Evolutionary conservation across 306 rosid genomes (phyloP), one percentile per base, ranked within the genome.

Genomic region (Fragaria nilgerrensis): DNA sequence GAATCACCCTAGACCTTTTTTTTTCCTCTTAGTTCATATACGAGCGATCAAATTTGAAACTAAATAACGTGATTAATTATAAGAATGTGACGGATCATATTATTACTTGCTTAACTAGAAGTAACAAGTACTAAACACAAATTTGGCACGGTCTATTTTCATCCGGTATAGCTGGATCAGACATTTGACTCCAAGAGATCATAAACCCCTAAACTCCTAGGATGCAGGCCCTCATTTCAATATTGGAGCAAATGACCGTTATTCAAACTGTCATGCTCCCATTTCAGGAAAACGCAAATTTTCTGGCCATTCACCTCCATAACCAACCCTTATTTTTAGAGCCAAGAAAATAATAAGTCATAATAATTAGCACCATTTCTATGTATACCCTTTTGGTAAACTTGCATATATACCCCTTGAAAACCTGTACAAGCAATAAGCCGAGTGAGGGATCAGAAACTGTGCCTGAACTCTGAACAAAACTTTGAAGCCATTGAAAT

Each of bases 271-370:
- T 65, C 47, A 7, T 17, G 8, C 23, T 65, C 45, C 45, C 62
- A 29, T 55, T 66, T 48, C 53, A 48, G 53, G 53, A 2, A 48
- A 48, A 15, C 53, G 53, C 20, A 48, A 15, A 13, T 13, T 48
- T 72, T 52, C 50, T 55, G 27, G 14, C 55, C 36, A 10, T 37
- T 6, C 45, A 9, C 36, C 62, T 20, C 56, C 19, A 20, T 49
- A 75, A 75, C 84, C 68, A 34, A 82, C 56, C 75, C 81, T 66
- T 55, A 77, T 14, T 77, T 77, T 72, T 77, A 47, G 78, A 53
- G 20, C 14, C 19, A 29, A 7, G 9, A 16, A 15, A 76, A 32
- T 29, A 76, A 76, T 17, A 12, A 76, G 70, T 76, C 78, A 12
- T 17, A 23, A 53, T 27, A 62, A 62, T 49, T 48, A 68, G 29